Evolutionary conservation across 352 stramenopile species (phyloP), one percentile per base, ranked within the genome.

Genomic region (Aphanomyces astaci): DNA sequence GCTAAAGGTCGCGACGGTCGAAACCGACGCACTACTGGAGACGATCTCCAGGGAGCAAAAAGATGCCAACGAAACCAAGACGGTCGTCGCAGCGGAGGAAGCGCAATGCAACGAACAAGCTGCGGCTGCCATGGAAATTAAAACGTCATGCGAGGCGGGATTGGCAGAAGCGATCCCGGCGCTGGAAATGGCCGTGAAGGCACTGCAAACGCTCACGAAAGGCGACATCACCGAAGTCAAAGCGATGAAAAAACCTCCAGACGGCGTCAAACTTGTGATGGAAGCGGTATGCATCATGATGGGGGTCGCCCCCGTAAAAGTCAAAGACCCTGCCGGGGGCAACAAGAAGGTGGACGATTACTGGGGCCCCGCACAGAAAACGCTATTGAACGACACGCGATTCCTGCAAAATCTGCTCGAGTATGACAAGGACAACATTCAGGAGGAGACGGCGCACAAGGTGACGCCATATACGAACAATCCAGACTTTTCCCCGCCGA

Each of bases 351-450:
- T 98, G 19, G 89, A 98, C 55, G 91, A 98, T 66, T 98, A 98
- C 66, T 98, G 94, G 94, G 90, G 80, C 1, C 86, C 92, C 0
- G 91, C 94, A 2, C 88, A 97, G 71, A 98, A 98, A 64, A 78
- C 93, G 4, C 52, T 98, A 33, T 77, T 98, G 17, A 95, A 79
- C 33, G 92, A 98, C 66, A 88, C 95, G 33, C 74, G 84, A 0
- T 98, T 98, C 69, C 68, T 98, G 2, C 79, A 96, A 71, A 96
- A 96, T 55, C 72, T 98, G 9, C 80, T 97, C 30, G 91, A 97
- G 57, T 98, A 97, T 71, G 93, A 98, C 75, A 97, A 97, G 71
- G 94, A 98, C 73, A 96, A 98, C 71, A 98, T 98, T 63, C 68
- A 73, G 2, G 73, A 75, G 4, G 84, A 95, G n/a, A 90, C 95